These are phyloP conservation scores for Ogataea paradorogensis DNA, from an alignment of 805 yeast species.

Conservation along the genomic window DNA sequence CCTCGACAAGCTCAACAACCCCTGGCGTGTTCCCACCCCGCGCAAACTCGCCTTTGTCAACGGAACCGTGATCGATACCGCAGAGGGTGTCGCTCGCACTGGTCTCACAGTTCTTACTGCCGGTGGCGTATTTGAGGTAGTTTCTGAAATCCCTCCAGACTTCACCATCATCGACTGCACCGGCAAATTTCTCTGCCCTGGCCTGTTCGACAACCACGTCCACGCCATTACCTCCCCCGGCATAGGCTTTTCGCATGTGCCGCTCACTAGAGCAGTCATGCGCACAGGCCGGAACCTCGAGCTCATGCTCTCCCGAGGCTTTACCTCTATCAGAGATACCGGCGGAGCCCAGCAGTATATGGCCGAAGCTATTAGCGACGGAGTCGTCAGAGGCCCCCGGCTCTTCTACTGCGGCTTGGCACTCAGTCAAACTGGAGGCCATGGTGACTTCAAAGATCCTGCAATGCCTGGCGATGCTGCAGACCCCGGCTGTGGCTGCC, in stretches of 20 bases:
- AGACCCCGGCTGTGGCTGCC: slow-evolving; percentile 27
- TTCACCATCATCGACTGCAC: slow-evolving; percentile 22
- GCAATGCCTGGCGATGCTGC: slow-evolving; percentile 26
- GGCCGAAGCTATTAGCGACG: slow-evolving; percentile 26
- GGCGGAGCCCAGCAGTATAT: slow-evolving; percentile 26
- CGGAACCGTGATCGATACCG: slow-evolving; percentile 21
- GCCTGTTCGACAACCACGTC: slow-evolving; percentile 29
- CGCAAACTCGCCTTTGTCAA: slow-evolving; percentile 22
- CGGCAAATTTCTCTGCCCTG: slow-evolving; percentile 29
- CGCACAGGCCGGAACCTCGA: slow-evolving; percentile 21
- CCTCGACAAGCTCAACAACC: slow-evolving; percentile 20
- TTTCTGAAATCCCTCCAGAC: slow-evolving; percentile 3
- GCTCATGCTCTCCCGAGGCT: slow-evolving; percentile 27
- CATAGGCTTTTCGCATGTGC: slow-evolving; percentile 21
- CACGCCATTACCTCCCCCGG: slow-evolving; percentile 28
- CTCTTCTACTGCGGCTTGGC: slow-evolving; percentile 26
- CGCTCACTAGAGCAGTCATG: slow-evolving; percentile 23
- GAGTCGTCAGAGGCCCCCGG: slow-evolving; percentile 29
- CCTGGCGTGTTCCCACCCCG: slow-evolving; percentile 27
- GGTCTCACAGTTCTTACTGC: slow-evolving; percentile 20
- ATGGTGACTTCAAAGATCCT: slow-evolving; percentile 25
- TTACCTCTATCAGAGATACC: slow-evolving; percentile 26
- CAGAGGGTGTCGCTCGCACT: slow-evolving; percentile 13
- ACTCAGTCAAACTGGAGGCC: slow-evolving; percentile 32
- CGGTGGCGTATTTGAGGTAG: slow-evolving; percentile 20